Conservation (phyloP, 176 grass and related monocot genomes). For the Cenchrus purpureus region DNA sequence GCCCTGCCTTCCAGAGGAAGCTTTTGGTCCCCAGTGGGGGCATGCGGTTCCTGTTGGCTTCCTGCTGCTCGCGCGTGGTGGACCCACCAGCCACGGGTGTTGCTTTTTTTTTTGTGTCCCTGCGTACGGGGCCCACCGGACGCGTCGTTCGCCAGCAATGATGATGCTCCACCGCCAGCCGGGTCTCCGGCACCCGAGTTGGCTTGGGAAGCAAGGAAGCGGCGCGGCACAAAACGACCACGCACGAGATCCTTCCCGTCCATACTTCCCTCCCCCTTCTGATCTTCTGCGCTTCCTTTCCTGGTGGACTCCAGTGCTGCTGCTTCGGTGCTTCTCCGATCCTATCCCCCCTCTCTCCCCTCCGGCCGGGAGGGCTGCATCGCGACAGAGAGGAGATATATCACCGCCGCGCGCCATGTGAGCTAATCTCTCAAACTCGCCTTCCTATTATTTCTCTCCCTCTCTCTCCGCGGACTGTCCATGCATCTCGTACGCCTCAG, state of each 20-base stretch:
- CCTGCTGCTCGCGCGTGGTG: not conserved
- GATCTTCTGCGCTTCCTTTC: not conserved
- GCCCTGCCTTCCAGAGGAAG: not conserved
- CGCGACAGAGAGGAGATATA: not conserved
- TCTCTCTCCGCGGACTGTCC: not conserved
- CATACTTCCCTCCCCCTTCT: too few relatives aligned
- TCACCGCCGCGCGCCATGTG: not conserved
- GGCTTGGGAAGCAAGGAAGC: slow-evolving; percentile 35
- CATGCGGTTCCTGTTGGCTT: too few relatives aligned
- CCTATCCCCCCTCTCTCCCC: not conserved
- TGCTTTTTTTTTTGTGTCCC: not conserved
- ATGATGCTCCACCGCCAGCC: not conserved
- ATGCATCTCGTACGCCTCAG: not conserved
- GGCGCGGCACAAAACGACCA: not conserved
- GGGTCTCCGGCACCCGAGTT: not conserved
- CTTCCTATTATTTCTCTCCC: too few relatives aligned
- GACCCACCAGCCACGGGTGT: not conserved
- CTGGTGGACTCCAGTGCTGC: not conserved
- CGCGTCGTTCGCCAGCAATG: not conserved
- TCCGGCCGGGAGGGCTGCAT: not conserved
- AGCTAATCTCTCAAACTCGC: not conserved
- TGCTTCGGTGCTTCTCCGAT: not conserved
- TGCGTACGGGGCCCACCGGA: not conserved
- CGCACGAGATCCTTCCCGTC: not conserved
- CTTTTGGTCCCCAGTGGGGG: not conserved